A percentile compares a stretch with the other conserved stretches of the same genome.
Conservation (phyloP, 768 basidiomycete species). For the Boletus sensibilis region DNA sequence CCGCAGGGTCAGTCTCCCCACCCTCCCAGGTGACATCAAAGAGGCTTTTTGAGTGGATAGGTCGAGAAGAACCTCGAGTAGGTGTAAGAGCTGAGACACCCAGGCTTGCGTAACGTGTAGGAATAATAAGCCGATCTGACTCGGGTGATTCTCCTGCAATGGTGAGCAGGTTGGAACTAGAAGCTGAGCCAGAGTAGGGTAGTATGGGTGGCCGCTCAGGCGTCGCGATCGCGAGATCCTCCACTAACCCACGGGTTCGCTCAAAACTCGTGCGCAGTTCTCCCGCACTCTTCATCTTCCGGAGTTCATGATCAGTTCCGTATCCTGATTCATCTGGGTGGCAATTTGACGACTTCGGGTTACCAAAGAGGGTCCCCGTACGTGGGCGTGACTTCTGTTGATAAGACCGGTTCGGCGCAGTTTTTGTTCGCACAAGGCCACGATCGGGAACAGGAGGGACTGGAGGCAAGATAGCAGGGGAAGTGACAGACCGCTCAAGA, state of each 20-base stretch:
- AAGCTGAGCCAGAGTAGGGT: slow-evolving; percentile 60
- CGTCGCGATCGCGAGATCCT: slow-evolving; percentile 32
- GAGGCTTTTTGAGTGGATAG: slow-evolving; percentile 41
- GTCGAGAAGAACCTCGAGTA: slow-evolving; percentile 35
- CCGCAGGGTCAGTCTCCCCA: slow-evolving; percentile 8
- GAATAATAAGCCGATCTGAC: slow-evolving; percentile 35
- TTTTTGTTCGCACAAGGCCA: slow-evolving; percentile 67
- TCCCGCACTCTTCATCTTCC: slow-evolving; percentile 86
- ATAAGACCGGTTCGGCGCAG: slow-evolving; percentile 62
- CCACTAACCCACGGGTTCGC: slow-evolving; percentile 23
- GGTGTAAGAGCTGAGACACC: slow-evolving; percentile 45
- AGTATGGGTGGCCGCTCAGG: slow-evolving; percentile 43
- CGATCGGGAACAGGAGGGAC: slow-evolving; percentile 32
- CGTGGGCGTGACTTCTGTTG: slow-evolving; percentile 44
- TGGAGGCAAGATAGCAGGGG: slow-evolving; percentile 40
- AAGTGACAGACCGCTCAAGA: slow-evolving; percentile 51
- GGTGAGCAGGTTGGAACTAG: slow-evolving; percentile 63
- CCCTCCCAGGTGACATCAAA: slow-evolving; percentile 52
- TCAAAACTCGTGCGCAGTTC: slow-evolving; percentile 54
- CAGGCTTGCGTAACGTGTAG: slow-evolving; percentile 68
- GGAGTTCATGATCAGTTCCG: slow-evolving; percentile 57
- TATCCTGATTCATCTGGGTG: slow-evolving; percentile 41
- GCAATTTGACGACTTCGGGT: slow-evolving; percentile 17
- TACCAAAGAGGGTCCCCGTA: slow-evolving; percentile 29
- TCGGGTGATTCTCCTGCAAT: slow-evolving; percentile 33